phyloP scores from a whole-genome alignment of 2,329 filamentous ascomycete species.

The Exophiala phaeomuriformis region DNA sequence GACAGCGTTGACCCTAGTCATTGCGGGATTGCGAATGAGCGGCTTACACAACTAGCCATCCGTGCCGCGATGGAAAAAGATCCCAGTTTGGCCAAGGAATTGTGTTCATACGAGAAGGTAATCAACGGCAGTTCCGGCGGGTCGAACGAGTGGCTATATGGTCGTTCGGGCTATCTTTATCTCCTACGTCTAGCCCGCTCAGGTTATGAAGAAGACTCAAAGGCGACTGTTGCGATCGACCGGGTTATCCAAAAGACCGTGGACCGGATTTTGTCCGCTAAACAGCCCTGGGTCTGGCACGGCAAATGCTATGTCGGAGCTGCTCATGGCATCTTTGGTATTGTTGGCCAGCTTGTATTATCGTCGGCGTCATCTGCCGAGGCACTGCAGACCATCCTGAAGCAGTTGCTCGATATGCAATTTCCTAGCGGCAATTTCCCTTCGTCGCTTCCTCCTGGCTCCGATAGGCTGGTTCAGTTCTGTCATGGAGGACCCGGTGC shows the following conservation, averaged over 20 bases:
- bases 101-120: constrained; percentile 18
- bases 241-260: constrained; percentile 52
- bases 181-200: constrained; percentile 57
- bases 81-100: constrained; percentile 35
- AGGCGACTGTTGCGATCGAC: constrained; percentile 45
- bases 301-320: constrained; percentile 58
- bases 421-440: constrained; percentile 58
- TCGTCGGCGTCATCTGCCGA: constrained; percentile 31
- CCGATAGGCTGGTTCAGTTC: constrained; percentile 50
- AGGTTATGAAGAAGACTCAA: constrained; percentile 46
- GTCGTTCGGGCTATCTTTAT: constrained; percentile 61
- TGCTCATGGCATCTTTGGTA: constrained; percentile 61
- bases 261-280: constrained; percentile 51
- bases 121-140: constrained; percentile 33
- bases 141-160: constrained; percentile 59
- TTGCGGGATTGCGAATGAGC: constrained; percentile 48
- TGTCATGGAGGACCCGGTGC: constrained; percentile 62
- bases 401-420: constrained; percentile 53
- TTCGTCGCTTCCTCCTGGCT: constrained; percentile 35
- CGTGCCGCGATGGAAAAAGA: constrained; percentile 40
- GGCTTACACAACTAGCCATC: constrained; percentile 43
- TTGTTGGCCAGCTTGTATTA: constrained; percentile 61
- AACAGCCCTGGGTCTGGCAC: constrained; percentile 57
- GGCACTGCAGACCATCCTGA: constrained; percentile 48
- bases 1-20: constrained; percentile 35